Evolutionary conservation across 2,329 filamentous ascomycete genomes (phyloP), one percentile per base, ranked within the genome.

Genomic region (Fusarium xyrophilum): DNA sequence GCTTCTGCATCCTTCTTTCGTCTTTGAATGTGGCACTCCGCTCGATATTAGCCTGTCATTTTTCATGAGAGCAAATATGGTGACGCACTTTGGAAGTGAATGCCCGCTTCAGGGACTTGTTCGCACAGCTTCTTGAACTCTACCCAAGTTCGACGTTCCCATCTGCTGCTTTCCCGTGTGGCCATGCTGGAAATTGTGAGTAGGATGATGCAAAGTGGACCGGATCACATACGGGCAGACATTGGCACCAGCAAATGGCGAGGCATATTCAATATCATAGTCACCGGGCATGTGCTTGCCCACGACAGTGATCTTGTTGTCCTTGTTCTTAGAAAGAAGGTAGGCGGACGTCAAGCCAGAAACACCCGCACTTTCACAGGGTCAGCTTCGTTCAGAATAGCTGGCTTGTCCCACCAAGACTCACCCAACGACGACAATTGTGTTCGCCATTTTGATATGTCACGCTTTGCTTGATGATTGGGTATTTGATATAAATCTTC

Each of bases 231-330:
- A 92, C 89, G 91, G 93, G 63, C 91, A 78, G 74, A 89, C 89
- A 75, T 96, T 95, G 65, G 93, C 93, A 17, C 93, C 93, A 6
- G 93, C 93, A 91, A 92, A 96, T 2, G 93, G 93, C 9, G 92
- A 96, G 1, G 92, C 90, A 77, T 97, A 97, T 82, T 96, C 91
- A 70, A 94, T 90, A 70, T 95, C 91, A 78, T 95, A 96, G 81
- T 97, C 94, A 36, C 94, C 94, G 0, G 94, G 94, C 91, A 97
- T 96, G 76, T 97, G 91, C 75, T 95, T 96, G 8, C 93, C 91
- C 33, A 93, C 82, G 36, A 96, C 83, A 1, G 91, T 93, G 68
- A 96, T 77, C 21, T 69, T 75, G 65, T 84, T 82, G 36, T 72
- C 76, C 52, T 79, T 77, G 70, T 79, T 78, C 69, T 78, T 83